Base-by-base conservation (phyloP, 1,284 basidiomycete genomes). In the Apiotrichum montevideense region DNA sequence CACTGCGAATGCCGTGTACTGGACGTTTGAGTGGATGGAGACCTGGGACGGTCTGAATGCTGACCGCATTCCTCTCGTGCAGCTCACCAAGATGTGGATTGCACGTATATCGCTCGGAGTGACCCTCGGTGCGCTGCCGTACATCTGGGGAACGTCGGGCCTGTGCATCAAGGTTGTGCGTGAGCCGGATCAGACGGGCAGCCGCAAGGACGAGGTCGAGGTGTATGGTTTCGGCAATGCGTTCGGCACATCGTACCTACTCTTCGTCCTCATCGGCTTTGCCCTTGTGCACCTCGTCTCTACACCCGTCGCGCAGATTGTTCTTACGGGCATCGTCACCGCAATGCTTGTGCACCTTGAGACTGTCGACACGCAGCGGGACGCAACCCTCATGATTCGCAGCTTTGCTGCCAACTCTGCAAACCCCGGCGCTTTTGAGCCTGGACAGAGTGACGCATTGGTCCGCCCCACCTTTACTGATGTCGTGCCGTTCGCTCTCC, bases 211-310 rank as follows among this genome's bases (percentile, higher is more conserved):
- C 77, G 78, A 83, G 65, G 82, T 92, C 51, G 82, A 82, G 15
- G 82, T 98, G 0, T 77, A 92, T 1, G 93, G 95, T 0, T 96
- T 88, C 68, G 88, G 88, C 0, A 98, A 98, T 73, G 84, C 88
- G 0, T 90, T 87, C 65, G 96, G 93, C 3, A 85, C 91, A 15
- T 85, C 87, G 0, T 96, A 92, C 73, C 76, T 94, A 52, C 78
- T 97, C 46, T 88, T 96, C 68, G 85, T 87, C 80, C 80, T 82
- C 15, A 80, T 88, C 34, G 76, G 81, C 43, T 83, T 94, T 51
- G 78, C 81, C 11, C 55, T 87, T 32, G 62, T 82, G 42, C 92
- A 86, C 75, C 74, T 85, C 35, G 79, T 85, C 6, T 84, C 82
- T 9, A 90, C 92, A 64, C 83, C 93, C 1, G 85, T 86, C 0